Conservation (phyloP, 495 filamentous ascomycete genomes). For the Trichoderma reesei region DNA sequence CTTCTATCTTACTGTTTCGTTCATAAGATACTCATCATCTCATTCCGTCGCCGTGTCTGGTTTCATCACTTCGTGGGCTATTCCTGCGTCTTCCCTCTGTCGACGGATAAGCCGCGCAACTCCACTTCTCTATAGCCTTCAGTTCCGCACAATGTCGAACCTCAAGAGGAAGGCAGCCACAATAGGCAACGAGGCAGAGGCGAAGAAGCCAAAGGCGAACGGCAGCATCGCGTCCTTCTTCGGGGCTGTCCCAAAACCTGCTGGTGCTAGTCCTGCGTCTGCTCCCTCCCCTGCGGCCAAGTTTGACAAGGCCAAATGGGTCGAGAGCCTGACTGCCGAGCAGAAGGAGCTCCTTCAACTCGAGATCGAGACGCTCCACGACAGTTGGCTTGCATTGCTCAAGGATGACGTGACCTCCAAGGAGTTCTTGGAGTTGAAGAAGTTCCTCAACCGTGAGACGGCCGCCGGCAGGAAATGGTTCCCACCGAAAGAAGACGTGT, state of each 20-base stretch:
- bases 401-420: conserved; percentile 69
- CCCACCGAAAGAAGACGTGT: conserved; percentile 81
- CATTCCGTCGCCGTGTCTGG: background rate
- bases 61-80: background rate
- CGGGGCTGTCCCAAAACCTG: conserved; percentile 26
- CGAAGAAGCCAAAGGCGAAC: conserved; percentile 67
- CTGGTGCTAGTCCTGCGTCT: conserved; percentile 11
- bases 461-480: conserved; percentile 66
- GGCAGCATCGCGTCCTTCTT: conserved; percentile 48
- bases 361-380: conserved; percentile 85
- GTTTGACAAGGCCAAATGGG: conserved; percentile 86
- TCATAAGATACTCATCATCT: background rate
- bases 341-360: conserved; percentile 72
- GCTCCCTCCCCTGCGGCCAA: conserved; percentile 32
- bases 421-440: conserved; percentile 79
- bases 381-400: conserved; percentile 79
- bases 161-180: conserved; percentile 62
- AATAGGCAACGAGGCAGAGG: conserved; percentile 30
- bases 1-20: background rate
- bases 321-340: conserved; percentile 64
- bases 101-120: background rate
- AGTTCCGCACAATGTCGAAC: conserved; percentile 30
- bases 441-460: conserved; percentile 73
- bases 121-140: background rate
- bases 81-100: background rate